A percentile compares a stretch with the other conserved stretches of the same genome.
Evolutionary conservation across 2,329 filamentous ascomycete species (phyloP).

Genomic region (Harringtonia lauricola): DNA sequence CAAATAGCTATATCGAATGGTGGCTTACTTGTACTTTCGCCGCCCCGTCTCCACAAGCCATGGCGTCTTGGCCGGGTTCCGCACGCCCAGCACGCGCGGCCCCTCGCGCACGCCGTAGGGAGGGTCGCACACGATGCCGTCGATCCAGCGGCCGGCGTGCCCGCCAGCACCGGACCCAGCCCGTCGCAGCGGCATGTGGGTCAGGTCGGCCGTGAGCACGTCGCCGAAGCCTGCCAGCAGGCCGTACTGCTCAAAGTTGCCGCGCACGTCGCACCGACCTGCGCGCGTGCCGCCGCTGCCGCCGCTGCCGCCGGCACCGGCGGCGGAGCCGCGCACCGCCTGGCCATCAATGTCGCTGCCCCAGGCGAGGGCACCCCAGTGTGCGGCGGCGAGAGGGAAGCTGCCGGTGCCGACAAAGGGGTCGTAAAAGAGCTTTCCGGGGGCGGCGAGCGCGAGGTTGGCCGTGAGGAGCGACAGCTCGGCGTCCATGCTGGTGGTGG

Average conservation of each 20-base stretch:
- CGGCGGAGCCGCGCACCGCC: slow-evolving; percentile 63
- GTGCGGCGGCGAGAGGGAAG: slow-evolving; percentile 79
- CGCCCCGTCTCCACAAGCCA: slow-evolving; percentile 59
- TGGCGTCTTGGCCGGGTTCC: slow-evolving; percentile 50
- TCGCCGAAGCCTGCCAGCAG: slow-evolving; percentile 58
- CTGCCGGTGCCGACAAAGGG: slow-evolving; percentile 94
- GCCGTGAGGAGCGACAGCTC: slow-evolving; percentile 86
- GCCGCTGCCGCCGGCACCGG: slow-evolving; percentile 26
- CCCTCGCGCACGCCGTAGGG: slow-evolving; percentile 94
- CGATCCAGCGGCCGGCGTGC: slow-evolving; percentile 44
- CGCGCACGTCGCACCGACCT: slow-evolving; percentile 33
- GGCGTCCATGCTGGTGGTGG: slow-evolving; percentile 94
- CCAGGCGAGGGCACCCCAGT: slow-evolving; percentile 75
- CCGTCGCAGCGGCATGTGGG: slow-evolving; percentile 64
- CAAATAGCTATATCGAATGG: too few relatives aligned
- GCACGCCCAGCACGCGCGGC: slow-evolving; percentile 71
- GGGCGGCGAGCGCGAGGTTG: slow-evolving; percentile 73
- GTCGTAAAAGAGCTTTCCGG: slow-evolving; percentile 83
- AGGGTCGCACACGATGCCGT: slow-evolving; percentile 91
- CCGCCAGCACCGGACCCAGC: slow-evolving; percentile 7
- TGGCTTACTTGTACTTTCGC: slow-evolving; percentile 56
- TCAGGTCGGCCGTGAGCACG: slow-evolving; percentile 76
- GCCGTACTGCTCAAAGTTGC: slow-evolving; percentile 80
- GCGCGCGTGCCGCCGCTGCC: slow-evolving; percentile 9
- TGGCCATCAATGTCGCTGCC: slow-evolving; percentile 92